Evolutionary conservation across 306 rosid species (phyloP), one percentile per base, ranked within the genome.

Genomic region (Casuarina cunninghamiana): DNA sequence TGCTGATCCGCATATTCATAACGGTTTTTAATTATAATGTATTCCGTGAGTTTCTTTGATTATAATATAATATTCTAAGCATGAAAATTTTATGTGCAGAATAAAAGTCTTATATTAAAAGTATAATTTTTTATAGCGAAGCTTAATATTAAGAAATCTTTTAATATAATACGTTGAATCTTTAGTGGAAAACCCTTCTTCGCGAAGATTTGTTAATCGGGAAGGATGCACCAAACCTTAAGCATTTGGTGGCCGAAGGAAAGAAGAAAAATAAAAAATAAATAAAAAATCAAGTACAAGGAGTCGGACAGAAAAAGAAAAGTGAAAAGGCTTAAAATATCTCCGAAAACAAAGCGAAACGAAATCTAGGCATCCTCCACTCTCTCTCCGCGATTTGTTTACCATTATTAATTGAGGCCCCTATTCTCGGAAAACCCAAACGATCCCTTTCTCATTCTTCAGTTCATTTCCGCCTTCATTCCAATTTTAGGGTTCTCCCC

Each of bases 401-500:
- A 2, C 7, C 26, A 69, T 75, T 65, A 78, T 38, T 37, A 58
- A 38, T 51, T 74, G 48, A 74, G 69, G 78, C 81, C 86, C 81
- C 75, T 61, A 58, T 79, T 76, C 87, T 83, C 88, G 88, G 87
- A 87, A 86, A 83, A 32, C 83, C 78, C 78, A 81, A 83, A 78
- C 83, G 81, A 86, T 72, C 77, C 43, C 42, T 68, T 78, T 46
- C 39, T 66, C 42, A 44, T 79, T 57, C 21, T 46, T n/a, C 75
- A 10, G 17, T 2, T 5, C 37, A 32, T 71, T 12, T 10, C 5
- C 50, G 38, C 85, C 77, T 62, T 75, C 65, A 78, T 72, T 87
- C 79, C 84, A 86, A 83, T 2, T 78, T 89, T 92, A 92, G 97
- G 98, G 98, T 89, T 94, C 89, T 69, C 32, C 15, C 72, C 58